Evolutionary conservation across 2,329 filamentous ascomycete genomes (phyloP).

Genomic region (Bertia moriformis): DNA sequence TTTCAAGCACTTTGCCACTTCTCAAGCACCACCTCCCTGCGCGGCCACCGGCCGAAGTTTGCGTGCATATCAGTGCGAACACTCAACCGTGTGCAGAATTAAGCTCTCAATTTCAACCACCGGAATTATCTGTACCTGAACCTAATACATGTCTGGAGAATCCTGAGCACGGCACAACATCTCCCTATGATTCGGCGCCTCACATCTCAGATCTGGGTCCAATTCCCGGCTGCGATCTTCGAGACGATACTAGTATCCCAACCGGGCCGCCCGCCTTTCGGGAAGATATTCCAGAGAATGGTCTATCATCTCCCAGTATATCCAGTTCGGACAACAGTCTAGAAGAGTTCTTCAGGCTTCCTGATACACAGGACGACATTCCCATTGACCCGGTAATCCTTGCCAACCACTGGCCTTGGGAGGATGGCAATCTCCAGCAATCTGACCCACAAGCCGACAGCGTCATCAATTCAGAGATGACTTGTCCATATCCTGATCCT

Average conservation of each 20-base stretch:
- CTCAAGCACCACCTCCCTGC: slow-evolving; percentile 6
- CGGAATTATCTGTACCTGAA: too few relatives aligned
- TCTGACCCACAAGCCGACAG: neutral
- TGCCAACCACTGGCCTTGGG: slow-evolving; percentile 5
- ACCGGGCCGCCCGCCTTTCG: too few relatives aligned
- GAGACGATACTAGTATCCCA: too few relatives aligned
- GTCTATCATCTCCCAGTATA: slow-evolving; percentile 4
- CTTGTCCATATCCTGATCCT: neutral
- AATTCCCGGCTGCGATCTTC: too few relatives aligned
- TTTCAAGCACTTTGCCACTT: slow-evolving; percentile 6
- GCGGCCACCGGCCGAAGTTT: slow-evolving; percentile 6
- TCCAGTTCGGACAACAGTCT: slow-evolving; percentile 3
- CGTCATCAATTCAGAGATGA: neutral
- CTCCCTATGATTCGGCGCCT: neutral
- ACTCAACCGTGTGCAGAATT: neutral
- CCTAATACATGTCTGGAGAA: too few relatives aligned
- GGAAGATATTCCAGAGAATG: neutral
- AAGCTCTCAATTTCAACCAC: too few relatives aligned
- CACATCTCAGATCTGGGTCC: too few relatives aligned
- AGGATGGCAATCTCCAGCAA: slow-evolving; percentile 1
- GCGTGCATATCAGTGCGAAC: slow-evolving; percentile 3
- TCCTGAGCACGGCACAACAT: too few relatives aligned
- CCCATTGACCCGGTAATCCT: slow-evolving; percentile 7
- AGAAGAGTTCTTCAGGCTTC: neutral
- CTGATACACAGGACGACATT: slow-evolving; percentile 4